These are phyloP conservation scores for Biancaea sappan DNA, from an alignment of 306 rosid species.

Conservation along the genomic window DNA sequence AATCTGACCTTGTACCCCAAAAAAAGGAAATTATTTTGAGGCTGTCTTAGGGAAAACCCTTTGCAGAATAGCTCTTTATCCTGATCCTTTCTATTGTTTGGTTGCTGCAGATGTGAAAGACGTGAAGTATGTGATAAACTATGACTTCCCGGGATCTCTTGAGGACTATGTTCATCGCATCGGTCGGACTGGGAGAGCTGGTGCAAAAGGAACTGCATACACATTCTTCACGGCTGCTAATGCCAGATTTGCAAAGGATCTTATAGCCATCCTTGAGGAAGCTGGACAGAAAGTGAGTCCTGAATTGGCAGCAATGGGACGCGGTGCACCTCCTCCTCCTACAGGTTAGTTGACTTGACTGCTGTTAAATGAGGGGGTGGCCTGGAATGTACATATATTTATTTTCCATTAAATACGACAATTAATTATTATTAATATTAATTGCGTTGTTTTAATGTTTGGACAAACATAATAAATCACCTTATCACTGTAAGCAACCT, in stretches of 20 bases:
- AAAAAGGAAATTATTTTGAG: neutral
- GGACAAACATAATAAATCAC: neutral
- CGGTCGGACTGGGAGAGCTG: conserved; percentile 65
- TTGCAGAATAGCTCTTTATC: neutral
- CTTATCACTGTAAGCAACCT: neutral
- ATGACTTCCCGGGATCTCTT: conserved; percentile 67
- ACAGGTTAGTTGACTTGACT: conserved; percentile 40
- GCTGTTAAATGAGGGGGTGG: neutral
- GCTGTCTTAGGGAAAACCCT: neutral
- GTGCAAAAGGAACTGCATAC: conserved; percentile 67
- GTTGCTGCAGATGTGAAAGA: neutral
- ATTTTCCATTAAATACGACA: no score
- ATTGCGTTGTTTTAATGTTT: neutral
- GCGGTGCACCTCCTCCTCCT: conserved; percentile 66
- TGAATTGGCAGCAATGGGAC: conserved; percentile 70
- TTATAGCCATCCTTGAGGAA: conserved; percentile 58
- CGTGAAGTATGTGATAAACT: conserved; percentile 61
- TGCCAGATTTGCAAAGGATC: conserved; percentile 66
- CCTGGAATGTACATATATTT: neutral
- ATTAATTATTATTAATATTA: no score
- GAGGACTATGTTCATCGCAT: conserved; percentile 71
- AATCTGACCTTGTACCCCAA: neutral
- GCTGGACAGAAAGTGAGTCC: conserved; percentile 65
- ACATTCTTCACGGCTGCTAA: conserved; percentile 65
- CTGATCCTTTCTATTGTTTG: neutral